phyloP scores from a whole-genome alignment of 495 filamentous ascomycete genomes.

The Podospora australis region DNA sequence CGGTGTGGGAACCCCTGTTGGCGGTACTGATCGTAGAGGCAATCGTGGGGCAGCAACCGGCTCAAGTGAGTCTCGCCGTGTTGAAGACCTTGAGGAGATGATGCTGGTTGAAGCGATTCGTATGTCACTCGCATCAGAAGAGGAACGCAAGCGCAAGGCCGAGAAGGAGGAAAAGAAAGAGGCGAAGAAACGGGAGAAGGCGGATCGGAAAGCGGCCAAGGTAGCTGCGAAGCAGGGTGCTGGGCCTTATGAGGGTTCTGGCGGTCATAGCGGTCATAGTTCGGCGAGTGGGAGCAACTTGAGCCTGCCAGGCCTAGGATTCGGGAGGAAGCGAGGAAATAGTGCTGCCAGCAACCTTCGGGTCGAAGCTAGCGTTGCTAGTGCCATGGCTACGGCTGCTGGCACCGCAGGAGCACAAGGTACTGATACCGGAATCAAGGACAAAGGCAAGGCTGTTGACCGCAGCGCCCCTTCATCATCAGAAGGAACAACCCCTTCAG shows the following conservation, averaged over 20 bases:
- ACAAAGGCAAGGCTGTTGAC: conserved; percentile 82
- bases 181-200: conserved; percentile 70
- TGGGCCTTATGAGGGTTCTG: conserved; percentile 37
- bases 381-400: conserved; percentile 17
- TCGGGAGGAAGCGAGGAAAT: conserved; percentile 49
- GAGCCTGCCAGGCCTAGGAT: conserved; percentile 38
- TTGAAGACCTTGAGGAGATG: conserved; percentile 91
- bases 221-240: conserved; percentile 47
- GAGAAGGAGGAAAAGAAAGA: conserved; percentile 75
- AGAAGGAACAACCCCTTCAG: conserved; percentile 8
- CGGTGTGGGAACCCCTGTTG: conserved; percentile 20
- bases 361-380: conserved; percentile 35
- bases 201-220: conserved; percentile 67
- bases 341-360: conserved; percentile 46
- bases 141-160: conserved; percentile 74
- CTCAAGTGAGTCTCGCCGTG: conserved; percentile 45
- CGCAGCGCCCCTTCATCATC: conserved; percentile 30
- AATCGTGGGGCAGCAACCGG: conserved; percentile 10
- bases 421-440: conserved; percentile 24
- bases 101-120: conserved; percentile 98
- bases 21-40: conserved; percentile 17
- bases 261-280: conserved; percentile 31
- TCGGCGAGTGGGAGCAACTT: conserved; percentile 48
- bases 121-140: conserved; percentile 79
- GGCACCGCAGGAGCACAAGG: conserved; percentile 14